Conservation (phyloP, 345 rosid species). For the Brassica juncea region DNA sequence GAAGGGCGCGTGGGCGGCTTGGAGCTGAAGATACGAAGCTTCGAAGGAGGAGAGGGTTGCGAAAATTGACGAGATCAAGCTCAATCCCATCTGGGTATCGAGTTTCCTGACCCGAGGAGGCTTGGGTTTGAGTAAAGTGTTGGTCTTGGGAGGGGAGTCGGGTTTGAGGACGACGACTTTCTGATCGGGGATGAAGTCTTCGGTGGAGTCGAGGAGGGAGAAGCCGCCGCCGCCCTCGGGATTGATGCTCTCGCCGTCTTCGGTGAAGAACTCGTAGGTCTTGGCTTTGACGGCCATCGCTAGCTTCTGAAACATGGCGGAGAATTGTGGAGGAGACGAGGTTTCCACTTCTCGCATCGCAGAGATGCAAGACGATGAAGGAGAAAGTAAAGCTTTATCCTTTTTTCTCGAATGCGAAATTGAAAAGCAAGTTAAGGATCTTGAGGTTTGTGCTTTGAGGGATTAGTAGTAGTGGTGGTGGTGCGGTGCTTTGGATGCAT, state of each 20-base stretch:
- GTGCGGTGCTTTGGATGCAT: slow-evolving; percentile 49
- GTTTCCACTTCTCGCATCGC: slow-evolving; percentile 54
- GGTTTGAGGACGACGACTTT: slow-evolving; percentile 86
- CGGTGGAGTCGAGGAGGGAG: neutral
- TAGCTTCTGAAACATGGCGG: slow-evolving; percentile 89
- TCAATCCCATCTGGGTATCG: slow-evolving; percentile 48
- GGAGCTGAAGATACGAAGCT: slow-evolving; percentile 86
- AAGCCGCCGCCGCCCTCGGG: neutral
- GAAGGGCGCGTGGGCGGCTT: slow-evolving; percentile 80
- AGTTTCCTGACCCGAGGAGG: slow-evolving; percentile 42
- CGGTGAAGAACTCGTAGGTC: slow-evolving; percentile 89
- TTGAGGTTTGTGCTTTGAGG: neutral
- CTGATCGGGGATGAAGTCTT: slow-evolving; percentile 85
- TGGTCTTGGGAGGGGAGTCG: slow-evolving; percentile 39
- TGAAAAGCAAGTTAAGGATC: neutral
- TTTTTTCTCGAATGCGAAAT: neutral
- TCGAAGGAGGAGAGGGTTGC: slow-evolving; percentile 74
- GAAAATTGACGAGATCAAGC: slow-evolving; percentile 70
- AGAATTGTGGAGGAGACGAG: slow-evolving; percentile 60
- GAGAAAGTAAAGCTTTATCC: neutral
- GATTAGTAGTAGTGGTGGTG: neutral
- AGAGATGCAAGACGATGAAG: neutral
- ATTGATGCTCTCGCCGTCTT: slow-evolving; percentile 44
- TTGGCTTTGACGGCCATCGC: slow-evolving; percentile 91
- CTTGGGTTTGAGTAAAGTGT: neutral